Base-by-base conservation (phyloP, 306 rosid genomes). In the Lagenaria siceraria region DNA sequence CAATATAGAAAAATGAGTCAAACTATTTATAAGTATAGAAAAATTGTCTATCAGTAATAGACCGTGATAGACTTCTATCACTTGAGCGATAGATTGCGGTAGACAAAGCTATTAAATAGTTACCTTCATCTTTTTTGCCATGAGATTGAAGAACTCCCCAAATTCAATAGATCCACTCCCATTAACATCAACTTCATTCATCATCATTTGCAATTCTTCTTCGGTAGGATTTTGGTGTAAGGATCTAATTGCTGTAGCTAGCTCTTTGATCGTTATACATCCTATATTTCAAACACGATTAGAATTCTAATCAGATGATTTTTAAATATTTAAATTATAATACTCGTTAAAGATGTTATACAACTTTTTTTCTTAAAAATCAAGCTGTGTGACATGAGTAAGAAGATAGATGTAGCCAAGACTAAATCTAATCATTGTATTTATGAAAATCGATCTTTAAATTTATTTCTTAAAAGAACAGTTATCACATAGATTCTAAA, bases 101-200 rank as follows among this genome's bases (percentile, higher is more conserved):
- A n/a, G n/a, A n/a, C 11, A 56, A 35, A 36, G 38, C 1, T 35
- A 18, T 33, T 33, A 64, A 63, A 33, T 64, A 64, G 7, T 64
- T 38, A 68, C 75, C 75, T 69, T 69, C n/a, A 43, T 13, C 21
- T 43, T 69, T 3, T 40, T 42, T 22, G 56, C 75, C 75, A 69
- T 42, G 56, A 69, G 75, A 69, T 7, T 22, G 36, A 69, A 69
- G 36, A 69, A 69, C 55, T 69, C 75, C n/a, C 36, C 75, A 69
- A 69, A 69, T 69, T 69, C 56, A 22, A 69, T 69, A 7, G 35
- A 13, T 43, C 75, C 75, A 43, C 24, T 43, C 1, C 75, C 75
- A 24, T 69, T 69, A 22, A 69, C 38, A 43, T 69, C 75, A 43
- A 69, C 36, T 69, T 69, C 75, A 40, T 69, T 69, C 75, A 69